Percentiles rank a stretch among this genome's conserved stretches.
Conservation (phyloP, 1,284 basidiomycete genomes). For the Cutaneotrichosporon dermatis region DNA sequence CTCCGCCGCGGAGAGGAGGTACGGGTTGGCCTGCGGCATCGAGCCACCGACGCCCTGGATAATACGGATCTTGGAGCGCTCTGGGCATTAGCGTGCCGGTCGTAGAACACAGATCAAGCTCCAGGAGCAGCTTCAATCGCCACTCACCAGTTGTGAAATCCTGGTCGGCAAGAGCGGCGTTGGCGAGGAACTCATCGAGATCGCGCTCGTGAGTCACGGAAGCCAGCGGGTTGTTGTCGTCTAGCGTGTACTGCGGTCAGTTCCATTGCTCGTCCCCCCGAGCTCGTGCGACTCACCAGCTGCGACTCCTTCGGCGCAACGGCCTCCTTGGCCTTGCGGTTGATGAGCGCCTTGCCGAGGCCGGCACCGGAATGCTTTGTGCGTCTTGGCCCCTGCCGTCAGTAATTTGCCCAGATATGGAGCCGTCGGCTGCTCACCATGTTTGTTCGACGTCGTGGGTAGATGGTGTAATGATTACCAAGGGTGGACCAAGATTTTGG, state of each 20-base stretch:
- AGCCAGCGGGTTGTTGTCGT: constrained; percentile 69
- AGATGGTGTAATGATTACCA: neutral
- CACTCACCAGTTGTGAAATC: constrained; percentile 91
- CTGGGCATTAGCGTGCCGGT: constrained; percentile 50
- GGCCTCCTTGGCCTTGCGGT: constrained; percentile 77
- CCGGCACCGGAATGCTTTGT: constrained; percentile 55
- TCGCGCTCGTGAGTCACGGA: constrained; percentile 96
- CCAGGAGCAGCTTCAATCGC: no score
- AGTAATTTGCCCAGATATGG: neutral
- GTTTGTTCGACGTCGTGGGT: neutral
- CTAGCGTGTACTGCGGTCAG: constrained; percentile 65
- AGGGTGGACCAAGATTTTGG: constrained; percentile 1
- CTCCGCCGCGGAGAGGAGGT: constrained; percentile 77
- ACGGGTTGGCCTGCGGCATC: constrained; percentile 66
- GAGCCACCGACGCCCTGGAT: constrained; percentile 61
- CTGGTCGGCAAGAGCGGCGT: constrained; percentile 86
- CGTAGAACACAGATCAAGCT: neutral
- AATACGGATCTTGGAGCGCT: constrained; percentile 87
- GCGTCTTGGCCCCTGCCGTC: constrained; percentile 28
- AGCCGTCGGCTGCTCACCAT: constrained; percentile 8
- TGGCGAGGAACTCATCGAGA: constrained; percentile 93
- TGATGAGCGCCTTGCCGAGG: constrained; percentile 85
- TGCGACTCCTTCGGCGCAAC: constrained; percentile 65
- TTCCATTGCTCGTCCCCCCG: neutral
- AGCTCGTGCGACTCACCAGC: constrained; percentile 55